Conservation (phyloP, 257 asterid genomes). For the Salvia hispanica region DNA sequence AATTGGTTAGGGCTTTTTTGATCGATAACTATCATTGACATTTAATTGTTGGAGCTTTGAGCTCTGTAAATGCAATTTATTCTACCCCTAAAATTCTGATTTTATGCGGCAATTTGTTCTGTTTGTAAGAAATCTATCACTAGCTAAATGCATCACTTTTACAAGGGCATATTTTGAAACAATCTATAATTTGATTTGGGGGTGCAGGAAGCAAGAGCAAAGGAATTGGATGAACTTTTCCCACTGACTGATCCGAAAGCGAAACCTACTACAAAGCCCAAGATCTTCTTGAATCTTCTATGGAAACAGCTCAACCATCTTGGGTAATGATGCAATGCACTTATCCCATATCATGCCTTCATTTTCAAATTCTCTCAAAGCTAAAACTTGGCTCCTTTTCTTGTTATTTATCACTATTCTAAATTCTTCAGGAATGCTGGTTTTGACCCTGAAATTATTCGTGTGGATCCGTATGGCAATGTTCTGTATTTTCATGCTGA, state of each 20-base stretch:
- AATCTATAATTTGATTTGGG: not conserved
- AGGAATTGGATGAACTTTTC: slow-evolving; percentile 72
- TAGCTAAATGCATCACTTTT: not conserved
- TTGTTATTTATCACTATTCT: not conserved
- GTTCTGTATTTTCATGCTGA: slow-evolving; percentile 93
- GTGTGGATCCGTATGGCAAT: slow-evolving; percentile 87
- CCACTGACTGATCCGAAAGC: slow-evolving; percentile 65
- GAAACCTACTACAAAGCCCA: slow-evolving; percentile 74
- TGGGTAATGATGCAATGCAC: slow-evolving; percentile 54
- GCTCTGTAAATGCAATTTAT: not conserved
- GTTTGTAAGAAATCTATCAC: slow-evolving; percentile 4
- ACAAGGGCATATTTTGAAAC: slow-evolving; percentile 4
- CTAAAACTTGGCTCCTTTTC: not conserved
- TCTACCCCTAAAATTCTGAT: slow-evolving; percentile 10
- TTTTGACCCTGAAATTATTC: slow-evolving; percentile 88
- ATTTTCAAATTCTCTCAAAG: not conserved
- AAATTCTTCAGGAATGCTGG: slow-evolving; percentile 81
- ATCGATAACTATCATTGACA: not conserved
- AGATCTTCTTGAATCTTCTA: slow-evolving; percentile 65
- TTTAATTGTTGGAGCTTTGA: not conserved
- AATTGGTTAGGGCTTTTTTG: not conserved
- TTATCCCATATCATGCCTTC: not conserved
- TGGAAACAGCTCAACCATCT: slow-evolving; percentile 99
- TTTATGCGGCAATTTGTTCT: not conserved
- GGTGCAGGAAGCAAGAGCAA: slow-evolving; percentile 61